Percentiles rank a stretch among this genome's conserved stretches.
phyloP scores from a whole-genome alignment of 495 filamentous ascomycete genomes.

The Filosporella fistucella region DNA sequence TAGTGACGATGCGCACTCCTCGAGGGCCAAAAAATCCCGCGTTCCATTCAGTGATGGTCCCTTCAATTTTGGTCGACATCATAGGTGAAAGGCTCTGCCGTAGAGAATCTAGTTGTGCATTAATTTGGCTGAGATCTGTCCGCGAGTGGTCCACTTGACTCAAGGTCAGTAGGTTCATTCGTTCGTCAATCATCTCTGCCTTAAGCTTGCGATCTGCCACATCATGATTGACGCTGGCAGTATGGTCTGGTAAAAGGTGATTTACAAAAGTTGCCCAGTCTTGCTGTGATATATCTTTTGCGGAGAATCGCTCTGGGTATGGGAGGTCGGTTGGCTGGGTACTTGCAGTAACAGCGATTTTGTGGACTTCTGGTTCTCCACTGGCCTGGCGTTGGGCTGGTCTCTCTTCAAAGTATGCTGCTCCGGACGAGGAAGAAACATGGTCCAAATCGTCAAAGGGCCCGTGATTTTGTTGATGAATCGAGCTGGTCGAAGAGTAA shows the following conservation, averaged over 20 bases:
- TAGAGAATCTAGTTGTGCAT: slow-evolving; percentile 29
- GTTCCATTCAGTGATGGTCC: slow-evolving; percentile 44
- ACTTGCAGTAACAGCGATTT: slow-evolving; percentile 10
- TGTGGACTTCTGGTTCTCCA: slow-evolving; percentile 5
- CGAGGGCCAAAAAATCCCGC: slow-evolving; percentile 42
- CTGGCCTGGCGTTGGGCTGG: neutral
- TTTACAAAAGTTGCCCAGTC: slow-evolving; percentile 50
- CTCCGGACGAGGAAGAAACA: slow-evolving; percentile 12
- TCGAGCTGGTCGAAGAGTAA: slow-evolving; percentile 31
- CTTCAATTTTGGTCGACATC: neutral
- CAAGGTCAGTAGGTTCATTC: slow-evolving; percentile 11
- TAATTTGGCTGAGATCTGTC: slow-evolving; percentile 21
- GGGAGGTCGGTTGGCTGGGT: slow-evolving; percentile 20
- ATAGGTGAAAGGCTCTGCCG: neutral
- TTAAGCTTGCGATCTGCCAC: slow-evolving; percentile 20
- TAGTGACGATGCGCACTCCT: slow-evolving; percentile 22
- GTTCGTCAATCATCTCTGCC: slow-evolving; percentile 18
- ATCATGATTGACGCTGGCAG: slow-evolving; percentile 8
- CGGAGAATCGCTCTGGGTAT: slow-evolving; percentile 16
- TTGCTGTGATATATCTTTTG: slow-evolving; percentile 33
- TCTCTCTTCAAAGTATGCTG: slow-evolving; percentile 19
- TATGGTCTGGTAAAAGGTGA: slow-evolving; percentile 17
- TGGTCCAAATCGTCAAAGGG: slow-evolving; percentile 9
- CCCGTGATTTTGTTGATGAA: slow-evolving; percentile 17
- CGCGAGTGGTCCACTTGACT: slow-evolving; percentile 8